Percentiles rank a stretch among this genome's conserved stretches.
phyloP scores from a whole-genome alignment of 371 early-diverging fungal species.

The Rhizopus sp. region DNA sequence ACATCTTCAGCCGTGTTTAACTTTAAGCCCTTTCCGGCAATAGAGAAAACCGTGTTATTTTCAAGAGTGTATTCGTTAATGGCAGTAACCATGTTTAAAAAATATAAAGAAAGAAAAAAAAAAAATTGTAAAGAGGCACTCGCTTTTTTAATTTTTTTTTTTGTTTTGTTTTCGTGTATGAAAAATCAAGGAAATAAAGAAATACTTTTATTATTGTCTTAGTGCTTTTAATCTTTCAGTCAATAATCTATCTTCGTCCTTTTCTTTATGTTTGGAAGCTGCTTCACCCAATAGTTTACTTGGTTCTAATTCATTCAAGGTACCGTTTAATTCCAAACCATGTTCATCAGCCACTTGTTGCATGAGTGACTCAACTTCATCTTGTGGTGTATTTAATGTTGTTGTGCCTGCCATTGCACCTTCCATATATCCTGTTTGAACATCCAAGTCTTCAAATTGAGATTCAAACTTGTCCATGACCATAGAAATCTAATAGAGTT shows the following conservation, averaged over 20 bases:
- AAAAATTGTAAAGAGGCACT: not conserved
- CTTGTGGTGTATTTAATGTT: conserved; percentile 80
- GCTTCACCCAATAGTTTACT: conserved; percentile 33
- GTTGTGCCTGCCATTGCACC: conserved; percentile 87
- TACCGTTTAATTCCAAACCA: conserved; percentile 81
- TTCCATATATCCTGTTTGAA: conserved; percentile 93
- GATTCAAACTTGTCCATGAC: conserved; percentile 95
- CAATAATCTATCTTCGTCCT: conserved; percentile 31
- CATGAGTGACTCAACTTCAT: conserved; percentile 89
- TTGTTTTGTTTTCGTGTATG: not conserved
- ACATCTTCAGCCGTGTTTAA: conserved; percentile 86
- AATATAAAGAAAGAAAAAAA: conserved; percentile 1
- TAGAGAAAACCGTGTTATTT: conserved; percentile 57
- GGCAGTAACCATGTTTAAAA: conserved; percentile 32
- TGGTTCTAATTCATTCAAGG: conserved; percentile 55
- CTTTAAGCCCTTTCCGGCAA: conserved; percentile 74
- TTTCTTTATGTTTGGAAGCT: conserved; percentile 26
- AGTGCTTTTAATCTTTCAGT: conserved; percentile 40
- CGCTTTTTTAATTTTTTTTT: conserved; percentile 7
- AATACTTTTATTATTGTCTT: too few species aligned
- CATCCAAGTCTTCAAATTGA: conserved; percentile 94
- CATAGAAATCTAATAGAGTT: conserved; percentile 71
- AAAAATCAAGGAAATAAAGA: not conserved
- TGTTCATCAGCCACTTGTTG: conserved; percentile 94
- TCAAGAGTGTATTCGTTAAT: conserved; percentile 45